phyloP scores from a whole-genome alignment of 148 eudicot species.

The Cornus suecica region DNA sequence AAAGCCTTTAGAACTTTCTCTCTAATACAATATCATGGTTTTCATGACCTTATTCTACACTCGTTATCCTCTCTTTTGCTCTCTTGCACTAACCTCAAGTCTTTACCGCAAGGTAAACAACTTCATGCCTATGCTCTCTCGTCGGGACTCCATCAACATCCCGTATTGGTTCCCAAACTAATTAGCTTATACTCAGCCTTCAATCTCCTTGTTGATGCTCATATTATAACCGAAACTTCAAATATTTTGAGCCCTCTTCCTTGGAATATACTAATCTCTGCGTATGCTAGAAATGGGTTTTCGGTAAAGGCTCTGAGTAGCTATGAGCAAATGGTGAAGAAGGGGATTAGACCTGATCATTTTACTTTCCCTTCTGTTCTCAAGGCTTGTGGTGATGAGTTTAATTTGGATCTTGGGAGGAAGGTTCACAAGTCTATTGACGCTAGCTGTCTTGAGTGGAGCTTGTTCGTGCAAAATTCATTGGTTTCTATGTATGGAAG shows the following conservation, averaged over 20 bases:
- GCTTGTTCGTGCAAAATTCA: slow-evolving; percentile 67
- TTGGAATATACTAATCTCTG: slow-evolving; percentile 81
- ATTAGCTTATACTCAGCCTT: slow-evolving; percentile 55
- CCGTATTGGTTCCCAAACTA: slow-evolving; percentile 49
- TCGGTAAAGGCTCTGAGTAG: slow-evolving; percentile 43
- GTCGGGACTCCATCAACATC: slow-evolving; percentile 49
- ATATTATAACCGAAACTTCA: slow-evolving; percentile 43
- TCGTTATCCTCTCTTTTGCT: slow-evolving; percentile 52
- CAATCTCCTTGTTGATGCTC: slow-evolving; percentile 53
- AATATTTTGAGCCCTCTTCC: slow-evolving; percentile 45
- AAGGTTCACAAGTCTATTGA: slow-evolving; percentile 50
- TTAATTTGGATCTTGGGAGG: slow-evolving; percentile 50
- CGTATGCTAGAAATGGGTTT: slow-evolving; percentile 51
- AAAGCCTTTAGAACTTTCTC: slow-evolving; percentile 56
- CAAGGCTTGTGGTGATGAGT: slow-evolving; percentile 73
- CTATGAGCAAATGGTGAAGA: slow-evolving; percentile 52
- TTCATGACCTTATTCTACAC: slow-evolving; percentile 32
- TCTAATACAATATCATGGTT: slow-evolving; percentile 38
- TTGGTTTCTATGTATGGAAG: slow-evolving; percentile 74
- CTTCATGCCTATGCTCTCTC: slow-evolving; percentile 52
- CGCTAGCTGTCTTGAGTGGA: slow-evolving; percentile 26
- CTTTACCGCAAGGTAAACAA: slow-evolving; percentile 57
- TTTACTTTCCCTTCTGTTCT: slow-evolving; percentile 74
- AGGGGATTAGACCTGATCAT: slow-evolving; percentile 60
- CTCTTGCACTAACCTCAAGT: slow-evolving; percentile 46